Percentiles rank a stretch among this genome's conserved stretches.
Evolutionary conservation across 139 green algal genomes (phyloP).

Genomic region (Deuterostichococcus epilithicus): DNA sequence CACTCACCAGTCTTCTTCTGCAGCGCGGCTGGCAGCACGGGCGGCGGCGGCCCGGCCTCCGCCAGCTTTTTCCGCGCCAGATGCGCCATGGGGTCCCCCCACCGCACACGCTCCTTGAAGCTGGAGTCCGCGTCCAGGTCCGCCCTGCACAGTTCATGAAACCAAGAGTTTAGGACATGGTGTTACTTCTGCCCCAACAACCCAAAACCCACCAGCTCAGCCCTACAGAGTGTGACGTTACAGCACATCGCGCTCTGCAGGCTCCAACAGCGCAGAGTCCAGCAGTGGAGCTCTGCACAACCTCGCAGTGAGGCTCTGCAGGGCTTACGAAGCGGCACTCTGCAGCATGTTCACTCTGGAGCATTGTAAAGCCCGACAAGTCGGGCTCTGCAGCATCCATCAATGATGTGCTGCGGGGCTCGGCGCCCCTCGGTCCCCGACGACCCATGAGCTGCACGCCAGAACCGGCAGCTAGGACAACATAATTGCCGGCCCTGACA

Average conservation of each 20-base stretch:
- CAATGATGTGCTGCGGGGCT: too few relatives aligned
- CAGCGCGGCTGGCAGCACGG: conserved; percentile 15
- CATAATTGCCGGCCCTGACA: background rate
- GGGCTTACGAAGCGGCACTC: too few relatives aligned
- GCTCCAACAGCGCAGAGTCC: background rate
- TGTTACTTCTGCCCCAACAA: too few relatives aligned
- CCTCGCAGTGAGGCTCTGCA: background rate
- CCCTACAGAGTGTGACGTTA: background rate
- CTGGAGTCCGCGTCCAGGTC: conserved; percentile 61
- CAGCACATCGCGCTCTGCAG: background rate
- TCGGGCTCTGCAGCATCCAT: too few relatives aligned
- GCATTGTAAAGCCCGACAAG: too few relatives aligned
- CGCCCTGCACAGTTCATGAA: conserved; percentile 23
- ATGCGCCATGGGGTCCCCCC: conserved; percentile 88
- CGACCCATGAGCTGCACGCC: too few relatives aligned
- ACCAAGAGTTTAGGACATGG: background rate
- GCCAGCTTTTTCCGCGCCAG: conserved; percentile 43
- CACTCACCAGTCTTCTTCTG: conserved; percentile 1
- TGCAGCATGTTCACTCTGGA: too few relatives aligned
- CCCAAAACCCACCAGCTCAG: background rate
- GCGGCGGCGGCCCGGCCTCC: conserved; percentile 14
- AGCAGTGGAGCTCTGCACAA: background rate
- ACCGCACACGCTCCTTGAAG: conserved; percentile 53
- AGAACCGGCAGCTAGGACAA: too few relatives aligned
- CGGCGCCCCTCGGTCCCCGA: too few relatives aligned